Evolutionary conservation across 2,329 filamentous ascomycete genomes (phyloP).

Genomic region (Alternaria sp.): DNA sequence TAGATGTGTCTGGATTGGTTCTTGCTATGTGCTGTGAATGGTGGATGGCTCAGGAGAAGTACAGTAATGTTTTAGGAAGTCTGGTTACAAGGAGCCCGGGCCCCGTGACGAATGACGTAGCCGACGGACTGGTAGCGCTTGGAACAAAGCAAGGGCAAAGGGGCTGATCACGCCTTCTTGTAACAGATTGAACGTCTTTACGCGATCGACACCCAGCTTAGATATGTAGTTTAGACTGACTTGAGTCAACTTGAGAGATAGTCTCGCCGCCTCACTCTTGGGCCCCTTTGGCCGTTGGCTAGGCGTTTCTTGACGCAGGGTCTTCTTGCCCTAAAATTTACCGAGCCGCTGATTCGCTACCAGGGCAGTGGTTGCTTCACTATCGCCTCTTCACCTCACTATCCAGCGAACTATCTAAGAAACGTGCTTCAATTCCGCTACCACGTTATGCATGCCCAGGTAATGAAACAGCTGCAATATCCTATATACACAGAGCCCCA

Average conservation of each 20-base stretch:
- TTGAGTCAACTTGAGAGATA: neutral
- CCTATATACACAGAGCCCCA: neutral
- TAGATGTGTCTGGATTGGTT: constrained; percentile 8
- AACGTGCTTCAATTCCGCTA: neutral
- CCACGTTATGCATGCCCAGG: neutral
- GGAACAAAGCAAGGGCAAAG: neutral
- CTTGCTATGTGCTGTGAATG: constrained; percentile 1
- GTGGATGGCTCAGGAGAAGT: constrained; percentile 12
- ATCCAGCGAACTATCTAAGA: neutral
- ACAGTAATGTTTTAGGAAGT: constrained; percentile 4
- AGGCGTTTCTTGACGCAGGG: constrained; percentile 8
- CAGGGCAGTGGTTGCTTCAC: constrained; percentile 3
- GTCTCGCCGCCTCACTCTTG: constrained; percentile 8
- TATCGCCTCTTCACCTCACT: neutral
- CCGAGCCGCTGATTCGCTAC: constrained; percentile 8
- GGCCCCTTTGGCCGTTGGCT: constrained; percentile 7
- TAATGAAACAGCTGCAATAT: neutral
- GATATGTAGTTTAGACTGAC: neutral
- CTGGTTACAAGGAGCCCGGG: neutral
- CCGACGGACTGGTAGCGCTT: neutral
- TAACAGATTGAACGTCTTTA: neutral
- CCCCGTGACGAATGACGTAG: constrained; percentile 16
- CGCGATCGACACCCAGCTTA: neutral
- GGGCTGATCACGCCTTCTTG: neutral
- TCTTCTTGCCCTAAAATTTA: constrained; percentile 7